Conservation (phyloP, 2,329 filamentous ascomycete genomes). For the Colletotrichum coccodes region DNA sequence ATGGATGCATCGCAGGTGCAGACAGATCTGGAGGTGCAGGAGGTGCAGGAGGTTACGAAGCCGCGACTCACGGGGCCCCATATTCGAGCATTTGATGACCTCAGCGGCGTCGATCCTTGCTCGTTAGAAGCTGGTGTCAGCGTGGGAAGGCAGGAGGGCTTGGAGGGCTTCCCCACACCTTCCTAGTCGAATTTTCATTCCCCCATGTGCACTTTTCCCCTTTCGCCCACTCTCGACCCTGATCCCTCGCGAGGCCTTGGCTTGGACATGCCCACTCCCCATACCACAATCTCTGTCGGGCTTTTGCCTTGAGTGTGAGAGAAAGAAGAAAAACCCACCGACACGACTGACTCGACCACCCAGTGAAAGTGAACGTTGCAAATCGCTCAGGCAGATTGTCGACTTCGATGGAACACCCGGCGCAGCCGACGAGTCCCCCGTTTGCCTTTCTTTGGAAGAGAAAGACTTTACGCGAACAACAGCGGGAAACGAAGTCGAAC, state of each 20-base stretch:
- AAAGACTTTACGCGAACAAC: neutral
- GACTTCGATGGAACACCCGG: neutral
- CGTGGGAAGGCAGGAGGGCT: neutral
- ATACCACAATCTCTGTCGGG: no score
- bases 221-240: conserved; percentile 8
- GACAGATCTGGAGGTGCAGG: neutral
- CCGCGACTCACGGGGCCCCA: conserved; percentile 20
- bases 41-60: conserved; percentile 6
- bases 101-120: conserved; percentile 30
- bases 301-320: no score
- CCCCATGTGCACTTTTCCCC: neutral
- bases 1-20: neutral
- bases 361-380: neutral
- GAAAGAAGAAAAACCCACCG: no score
- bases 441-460: neutral
- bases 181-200: neutral
- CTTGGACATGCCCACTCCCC: no score
- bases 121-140: neutral
- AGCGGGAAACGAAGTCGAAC: neutral
- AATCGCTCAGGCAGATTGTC: neutral
- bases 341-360: neutral
- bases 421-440: neutral
- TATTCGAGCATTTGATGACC: conserved; percentile 15
- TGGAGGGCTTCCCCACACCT: conserved; percentile 18
- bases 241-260: no score